Evolutionary conservation across 148 eudicot genomes (phyloP), one percentile per base, ranked within the genome.

Genomic region (Rhododendron henanense): DNA sequence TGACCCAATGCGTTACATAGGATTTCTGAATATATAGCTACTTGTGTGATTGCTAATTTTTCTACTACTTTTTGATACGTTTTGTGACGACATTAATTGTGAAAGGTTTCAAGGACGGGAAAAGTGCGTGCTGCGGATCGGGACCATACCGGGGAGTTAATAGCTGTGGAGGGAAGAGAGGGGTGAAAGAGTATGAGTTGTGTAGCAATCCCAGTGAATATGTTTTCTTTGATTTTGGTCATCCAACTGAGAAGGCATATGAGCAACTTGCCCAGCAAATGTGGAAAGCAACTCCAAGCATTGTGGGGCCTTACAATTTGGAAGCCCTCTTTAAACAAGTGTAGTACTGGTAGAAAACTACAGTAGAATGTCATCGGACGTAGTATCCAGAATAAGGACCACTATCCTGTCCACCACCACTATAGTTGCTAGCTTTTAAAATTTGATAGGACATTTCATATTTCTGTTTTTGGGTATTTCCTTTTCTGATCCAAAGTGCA

Each of bases 141-240:
- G 94, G 94, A 16, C 78, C 88, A 63, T 91, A 81, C 44, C 77
- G 92, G 69, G 94, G 94, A 45, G 28, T 85, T 3, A 65, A 67
- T 47, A 93, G 91, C 75, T 94, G 96, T 73, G 96, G 96, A 44
- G 94, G 94, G 16, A 92, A 83, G 86, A 88, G 93, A 23, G 85
- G 35, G 53, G 83, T 83, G 0, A 87, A 85, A 80, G 81, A 87
- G 21, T 94, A 83, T 78, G 83, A 90, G 4, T 31, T 90, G 0
- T 94, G 96, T 28, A 80, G 83, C 23, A 87, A 91, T 47, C 90
- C 92, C 0, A 89, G 55, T 50, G 90, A 91, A 4, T 77, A 90
- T 77, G 53, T 94, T 67, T 91, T 93, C 87, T 94, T 90, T 35
- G 96, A 94, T 51, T 88, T 91, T 11, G 85, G 67, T 63, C 71